Evolutionary conservation across 768 basidiomycete genomes (phyloP).

Genomic region (Boletus reticulatus): DNA sequence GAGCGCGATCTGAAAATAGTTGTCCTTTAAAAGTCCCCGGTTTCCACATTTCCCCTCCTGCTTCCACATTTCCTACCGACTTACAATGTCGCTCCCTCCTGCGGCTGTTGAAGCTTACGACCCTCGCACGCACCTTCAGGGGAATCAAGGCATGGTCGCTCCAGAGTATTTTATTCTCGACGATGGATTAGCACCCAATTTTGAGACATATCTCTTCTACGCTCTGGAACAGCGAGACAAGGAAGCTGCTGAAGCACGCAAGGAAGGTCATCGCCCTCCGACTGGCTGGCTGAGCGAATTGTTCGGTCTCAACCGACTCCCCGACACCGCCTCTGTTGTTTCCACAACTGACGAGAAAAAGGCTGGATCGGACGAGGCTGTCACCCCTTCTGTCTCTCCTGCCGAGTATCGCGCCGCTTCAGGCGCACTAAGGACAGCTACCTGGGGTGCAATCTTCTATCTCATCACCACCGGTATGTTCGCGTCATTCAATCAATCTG

Average conservation of each 20-base stretch:
- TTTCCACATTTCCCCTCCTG: background rate
- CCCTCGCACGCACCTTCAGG: constrained; percentile 12
- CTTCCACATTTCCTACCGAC: background rate
- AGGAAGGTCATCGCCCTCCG: constrained; percentile 6
- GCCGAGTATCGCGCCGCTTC: constrained; percentile 39
- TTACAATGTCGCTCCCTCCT: constrained; percentile 19
- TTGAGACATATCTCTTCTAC: constrained; percentile 32
- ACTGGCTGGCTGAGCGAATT: constrained; percentile 17
- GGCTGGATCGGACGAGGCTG: constrained; percentile 11
- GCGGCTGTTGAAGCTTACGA: constrained; percentile 19
- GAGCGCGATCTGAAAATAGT: background rate
- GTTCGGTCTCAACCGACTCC: constrained; percentile 21
- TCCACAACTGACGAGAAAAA: constrained; percentile 29
- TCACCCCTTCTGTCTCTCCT: constrained; percentile 27
- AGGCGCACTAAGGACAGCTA: constrained; percentile 46
- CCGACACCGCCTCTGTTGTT: constrained; percentile 30
- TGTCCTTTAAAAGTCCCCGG: constrained; percentile 1
- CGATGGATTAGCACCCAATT: constrained; percentile 25
- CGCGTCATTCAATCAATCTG: fast-evolving
- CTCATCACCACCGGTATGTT: constrained; percentile 48
- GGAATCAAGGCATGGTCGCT: background rate
- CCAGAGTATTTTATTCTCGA: constrained; percentile 18
- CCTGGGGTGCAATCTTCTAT: constrained; percentile 52
- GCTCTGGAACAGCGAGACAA: constrained; percentile 29
- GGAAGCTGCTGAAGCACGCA: constrained; percentile 23